These are phyloP conservation scores for Chaetoceros muelleri DNA, from an alignment of 108 stramenopile species.

Conservation along the genomic window DNA sequence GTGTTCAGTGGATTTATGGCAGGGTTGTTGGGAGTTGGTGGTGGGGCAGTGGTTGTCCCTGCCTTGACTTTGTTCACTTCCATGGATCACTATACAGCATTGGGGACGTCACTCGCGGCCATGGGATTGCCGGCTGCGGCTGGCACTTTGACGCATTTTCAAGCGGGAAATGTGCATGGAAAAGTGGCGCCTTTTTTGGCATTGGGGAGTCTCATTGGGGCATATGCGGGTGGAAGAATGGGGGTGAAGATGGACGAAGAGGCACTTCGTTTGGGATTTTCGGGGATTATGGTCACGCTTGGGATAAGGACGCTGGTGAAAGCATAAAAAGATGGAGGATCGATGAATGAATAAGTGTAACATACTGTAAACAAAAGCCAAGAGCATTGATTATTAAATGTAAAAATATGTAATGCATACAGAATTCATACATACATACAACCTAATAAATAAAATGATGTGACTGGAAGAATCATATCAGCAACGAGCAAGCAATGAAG, in stretches of 20 bases:
- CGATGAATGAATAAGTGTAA: no score
- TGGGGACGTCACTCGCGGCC: constrained; percentile 79
- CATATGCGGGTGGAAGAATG: constrained; percentile 62
- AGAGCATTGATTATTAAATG: no score
- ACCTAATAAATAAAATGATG: no score
- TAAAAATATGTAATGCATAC: no score
- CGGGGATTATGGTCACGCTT: constrained; percentile 54
- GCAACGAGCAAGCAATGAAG: no score
- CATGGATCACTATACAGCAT: constrained; percentile 75
- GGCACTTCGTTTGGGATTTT: constrained; percentile 56
- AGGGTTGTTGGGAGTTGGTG: constrained; percentile 90
- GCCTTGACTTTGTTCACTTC: constrained; percentile 60
- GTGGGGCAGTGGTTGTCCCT: constrained; percentile 85
- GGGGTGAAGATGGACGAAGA: constrained; percentile 53
- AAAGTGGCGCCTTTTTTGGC: constrained; percentile 70
- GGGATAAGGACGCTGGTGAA: constrained; percentile 34
- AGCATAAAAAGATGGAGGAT: no score
- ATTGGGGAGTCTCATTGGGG: constrained; percentile 66
- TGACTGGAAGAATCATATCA: no score
- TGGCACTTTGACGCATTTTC: constrained; percentile 66
- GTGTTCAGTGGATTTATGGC: constrained; percentile 54
- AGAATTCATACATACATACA: no score
- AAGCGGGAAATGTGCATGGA: constrained; percentile 59
- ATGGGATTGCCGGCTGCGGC: constrained; percentile 72
- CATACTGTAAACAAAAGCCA: no score